A percentile compares a stretch with the other conserved stretches of the same genome.
Evolutionary conservation across 2,329 filamentous ascomycete genomes (phyloP).

Genomic region (Ceratocystis eucalypticola): DNA sequence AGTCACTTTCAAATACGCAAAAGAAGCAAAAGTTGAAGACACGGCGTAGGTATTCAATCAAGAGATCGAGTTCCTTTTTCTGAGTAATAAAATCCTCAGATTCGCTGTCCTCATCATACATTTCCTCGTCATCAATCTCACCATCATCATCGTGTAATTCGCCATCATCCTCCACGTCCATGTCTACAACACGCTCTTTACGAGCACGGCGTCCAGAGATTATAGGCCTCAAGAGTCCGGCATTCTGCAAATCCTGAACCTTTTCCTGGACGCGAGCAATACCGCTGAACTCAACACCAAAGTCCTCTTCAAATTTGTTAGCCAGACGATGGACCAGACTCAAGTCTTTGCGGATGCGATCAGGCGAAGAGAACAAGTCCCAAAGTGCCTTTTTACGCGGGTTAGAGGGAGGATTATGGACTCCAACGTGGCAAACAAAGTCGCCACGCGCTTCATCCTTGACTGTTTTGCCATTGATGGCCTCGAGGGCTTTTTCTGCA

Average conservation of each 20-base stretch:
- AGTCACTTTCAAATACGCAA: conserved; percentile 97
- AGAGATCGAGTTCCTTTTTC: conserved; percentile 92
- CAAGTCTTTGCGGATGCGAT: conserved; percentile 83
- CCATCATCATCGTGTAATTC: conserved; percentile 60
- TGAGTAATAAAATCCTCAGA: conserved; percentile 79
- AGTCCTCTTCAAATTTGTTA: conserved; percentile 70
- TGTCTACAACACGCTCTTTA: conserved; percentile 33
- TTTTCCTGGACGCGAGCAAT: conserved; percentile 71
- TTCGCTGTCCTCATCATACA: conserved; percentile 69
- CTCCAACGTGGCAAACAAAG: conserved; percentile 92
- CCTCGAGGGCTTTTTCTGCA: conserved; percentile 76
- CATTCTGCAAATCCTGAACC: conserved; percentile 64
- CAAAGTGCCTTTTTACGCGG: conserved; percentile 90
- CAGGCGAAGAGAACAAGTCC: conserved; percentile 90
- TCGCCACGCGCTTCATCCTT: conserved; percentile 88
- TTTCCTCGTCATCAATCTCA: conserved; percentile 61
- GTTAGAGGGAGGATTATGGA: conserved; percentile 76
- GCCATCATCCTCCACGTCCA: conserved; percentile 41
- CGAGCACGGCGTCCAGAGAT: conserved; percentile 46
- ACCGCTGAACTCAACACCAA: conserved; percentile 64
- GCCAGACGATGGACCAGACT: conserved; percentile 70
- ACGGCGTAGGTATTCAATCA: conserved; percentile 90
- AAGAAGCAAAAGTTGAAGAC: conserved; percentile 99
- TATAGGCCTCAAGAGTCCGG: conserved; percentile 61
- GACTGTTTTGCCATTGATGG: conserved; percentile 96